Evolutionary conservation across 2,329 filamentous ascomycete genomes (phyloP), one percentile per base, ranked within the genome.

Genomic region (Sporothrix sp.): DNA sequence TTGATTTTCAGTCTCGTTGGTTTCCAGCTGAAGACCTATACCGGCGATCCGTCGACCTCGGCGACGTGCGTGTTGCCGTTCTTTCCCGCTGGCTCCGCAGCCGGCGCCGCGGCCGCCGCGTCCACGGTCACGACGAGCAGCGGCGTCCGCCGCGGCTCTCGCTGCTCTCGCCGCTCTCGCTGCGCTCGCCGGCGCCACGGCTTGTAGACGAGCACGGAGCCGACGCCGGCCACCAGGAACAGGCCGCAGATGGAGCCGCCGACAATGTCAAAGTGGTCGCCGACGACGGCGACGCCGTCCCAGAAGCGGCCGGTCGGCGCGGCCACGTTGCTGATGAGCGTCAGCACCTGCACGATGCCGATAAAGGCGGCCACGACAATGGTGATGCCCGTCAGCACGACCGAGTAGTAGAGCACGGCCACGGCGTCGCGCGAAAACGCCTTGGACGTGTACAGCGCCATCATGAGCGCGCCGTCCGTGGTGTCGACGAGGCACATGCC

Each of bases 401-500:
- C 85, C 11, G 88, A 94, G 68, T 96, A 97, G 68, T 97, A 97
- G 1, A 95, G 70, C 42, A 96, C 90, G 0, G 90, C 89, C n/a
- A 97, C 80, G 1, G 78, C 77, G 61, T 97, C 90, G 52, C 85
- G 74, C 0, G 87, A 82, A 42, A 94, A 82, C 27, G 84, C 73
- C 54, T 79, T 87, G 35, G 84, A 85, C 0, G 90, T 89, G 67
- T 98, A 97, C 1, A 97, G 73, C 1, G 85, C 83, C 79, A 95
- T 90, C 90, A 97, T 97, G 18, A 96, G 74, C 1, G 91, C 91
- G 21, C 91, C 91, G 60, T 97, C 93, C 0, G 83, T 85, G 0
- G 90, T 96, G 66, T 97, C 93, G 6, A 97, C 72, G 20, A 97
- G 75, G 65, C 90, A 96, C 93, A 98, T 97, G 52, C 88, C 93